phyloP scores from a whole-genome alignment of 306 rosid species.

The Trichosanthes truncata region DNA sequence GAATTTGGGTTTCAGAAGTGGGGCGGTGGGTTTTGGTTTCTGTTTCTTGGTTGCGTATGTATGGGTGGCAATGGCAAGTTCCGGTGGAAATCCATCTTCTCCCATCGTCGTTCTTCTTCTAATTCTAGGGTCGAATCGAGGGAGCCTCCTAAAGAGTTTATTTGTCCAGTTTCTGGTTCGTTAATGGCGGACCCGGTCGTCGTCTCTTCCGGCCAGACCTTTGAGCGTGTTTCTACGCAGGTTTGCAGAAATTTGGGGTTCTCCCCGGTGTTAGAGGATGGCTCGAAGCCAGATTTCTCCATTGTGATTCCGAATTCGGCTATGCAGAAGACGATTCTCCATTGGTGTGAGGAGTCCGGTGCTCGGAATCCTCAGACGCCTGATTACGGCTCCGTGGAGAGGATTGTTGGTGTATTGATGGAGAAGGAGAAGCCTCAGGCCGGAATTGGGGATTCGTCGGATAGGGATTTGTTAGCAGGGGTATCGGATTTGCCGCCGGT shows the following conservation, averaged over 20 bases:
- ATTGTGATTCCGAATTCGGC: constrained; percentile 50
- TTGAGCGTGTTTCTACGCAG: constrained; percentile 63
- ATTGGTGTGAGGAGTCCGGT: constrained; percentile 48
- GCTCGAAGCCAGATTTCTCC: constrained; percentile 70
- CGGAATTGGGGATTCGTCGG: constrained; percentile 67
- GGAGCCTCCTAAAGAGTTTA: constrained; percentile 56
- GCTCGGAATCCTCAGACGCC: constrained; percentile 34
- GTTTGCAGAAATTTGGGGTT: constrained; percentile 43
- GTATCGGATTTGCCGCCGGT: constrained; percentile 61
- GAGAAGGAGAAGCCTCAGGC: constrained; percentile 28
- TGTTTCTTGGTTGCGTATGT: neutral
- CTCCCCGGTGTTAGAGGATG: constrained; percentile 46
- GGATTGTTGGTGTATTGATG: constrained; percentile 19
- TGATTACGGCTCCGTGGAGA: constrained; percentile 40
- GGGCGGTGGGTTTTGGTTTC: neutral
- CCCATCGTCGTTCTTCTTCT: neutral
- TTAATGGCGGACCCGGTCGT: constrained; percentile 92
- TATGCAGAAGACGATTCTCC: constrained; percentile 40
- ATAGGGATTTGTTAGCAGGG: constrained; percentile 47
- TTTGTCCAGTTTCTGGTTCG: constrained; percentile 54
- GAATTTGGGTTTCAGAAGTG: neutral
- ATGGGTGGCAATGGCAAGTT: constrained; percentile 15
- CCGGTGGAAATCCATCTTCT: constrained; percentile 5
- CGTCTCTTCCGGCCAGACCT: constrained; percentile 84
- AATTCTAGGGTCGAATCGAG: neutral